Base-by-base conservation (phyloP, 148 eudicot species). In the Beta vulgaris region DNA sequence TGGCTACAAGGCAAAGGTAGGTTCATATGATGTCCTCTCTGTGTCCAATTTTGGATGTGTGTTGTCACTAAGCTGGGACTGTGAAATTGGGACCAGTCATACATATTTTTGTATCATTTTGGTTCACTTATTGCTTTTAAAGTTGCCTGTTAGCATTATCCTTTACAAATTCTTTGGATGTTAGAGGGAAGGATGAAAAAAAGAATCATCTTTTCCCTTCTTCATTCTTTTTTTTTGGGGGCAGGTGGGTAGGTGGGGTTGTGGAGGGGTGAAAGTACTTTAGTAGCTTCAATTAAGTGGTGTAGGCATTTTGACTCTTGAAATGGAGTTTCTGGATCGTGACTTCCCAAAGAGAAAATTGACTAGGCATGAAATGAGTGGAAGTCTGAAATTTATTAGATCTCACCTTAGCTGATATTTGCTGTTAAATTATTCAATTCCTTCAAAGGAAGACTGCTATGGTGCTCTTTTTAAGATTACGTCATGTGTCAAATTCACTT, bases 1-100 rank as follows among this genome's bases (percentile, higher is more conserved):
- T 78, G 86, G 87, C 34, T 85, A 83, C 82, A 88, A 80, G 77
- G 92, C 93, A 54, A 92, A 96, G 94, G 99, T 96, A 81, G 54
- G 69, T 49, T 12, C 39, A 16, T 72, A 37, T 34, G 43, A 31
- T 66, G 32, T 69, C 46, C 35, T 42, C 46, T 48, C 16, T 59
- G 13, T 65, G 40, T 46, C 62, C 71, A 8, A 21, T 74, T 26
- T 39, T 42, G 18, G 64, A 49, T 42, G 16, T 77, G 67, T 42
- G 42, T 18, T 62, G 42, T 18, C 37, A 18, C 26, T 62, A 36
- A 59, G 36, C 18, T 28, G 21, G 6, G 40, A n/a, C n/a, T n/a
- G n/a, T n/a, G 32, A 3, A 57, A 12, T 31, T 57, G 31, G 61
- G 32, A 23, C 2, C 61, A n/a, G 29, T 57, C 12, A 49, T 49